phyloP scores from a whole-genome alignment of 306 rosid species.

The Sicyos baderoa region DNA sequence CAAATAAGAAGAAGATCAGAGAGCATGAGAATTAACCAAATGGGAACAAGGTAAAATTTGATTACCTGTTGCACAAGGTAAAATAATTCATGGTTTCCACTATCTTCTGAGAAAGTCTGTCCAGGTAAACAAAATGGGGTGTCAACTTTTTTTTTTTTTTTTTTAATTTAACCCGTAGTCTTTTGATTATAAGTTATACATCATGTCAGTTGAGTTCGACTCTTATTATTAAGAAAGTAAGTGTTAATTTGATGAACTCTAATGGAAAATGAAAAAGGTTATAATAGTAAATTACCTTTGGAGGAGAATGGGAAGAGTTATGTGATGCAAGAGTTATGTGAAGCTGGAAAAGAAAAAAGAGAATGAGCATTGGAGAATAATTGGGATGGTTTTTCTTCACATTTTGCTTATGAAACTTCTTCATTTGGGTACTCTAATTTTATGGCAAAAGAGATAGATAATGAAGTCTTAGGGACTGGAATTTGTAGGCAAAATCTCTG shows the following conservation, averaged over 20 bases:
- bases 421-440: neutral
- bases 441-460: neutral
- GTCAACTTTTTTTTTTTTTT: neutral
- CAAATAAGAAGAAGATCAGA: neutral
- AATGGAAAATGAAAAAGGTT: neutral
- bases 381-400: neutral
- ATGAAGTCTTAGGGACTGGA: neutral
- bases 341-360: conserved; percentile 6
- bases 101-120: neutral
- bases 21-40: neutral
- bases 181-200: too few species aligned
- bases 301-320: neutral
- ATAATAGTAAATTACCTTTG: neutral
- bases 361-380: neutral
- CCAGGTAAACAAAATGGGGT: neutral
- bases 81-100: conserved; percentile 12
- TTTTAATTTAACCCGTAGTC: too few species aligned
- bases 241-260: too few species aligned
- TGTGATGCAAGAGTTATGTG: conserved; percentile 7
- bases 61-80: conserved; percentile 27
- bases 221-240: too few species aligned
- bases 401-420: neutral
- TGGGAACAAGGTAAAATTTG: neutral
- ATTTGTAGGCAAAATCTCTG: neutral
- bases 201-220: too few species aligned